phyloP scores from a whole-genome alignment of 1,284 basidiomycete genomes.

The Apiotrichum sp. region DNA sequence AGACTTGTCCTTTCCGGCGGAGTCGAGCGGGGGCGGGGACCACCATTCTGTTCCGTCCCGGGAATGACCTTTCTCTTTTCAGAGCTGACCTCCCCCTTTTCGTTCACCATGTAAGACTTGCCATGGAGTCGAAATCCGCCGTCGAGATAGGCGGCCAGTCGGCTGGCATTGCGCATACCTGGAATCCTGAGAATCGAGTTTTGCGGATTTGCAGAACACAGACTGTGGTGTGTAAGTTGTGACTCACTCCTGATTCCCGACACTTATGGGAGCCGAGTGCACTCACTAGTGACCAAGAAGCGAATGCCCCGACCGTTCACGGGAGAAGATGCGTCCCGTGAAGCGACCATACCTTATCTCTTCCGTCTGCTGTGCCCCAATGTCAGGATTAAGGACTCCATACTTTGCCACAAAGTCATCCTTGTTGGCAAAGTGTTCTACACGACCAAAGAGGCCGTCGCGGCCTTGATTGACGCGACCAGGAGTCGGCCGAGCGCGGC shows the following conservation, averaged over 20 bases:
- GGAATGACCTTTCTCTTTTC: too few species aligned
- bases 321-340: background rate
- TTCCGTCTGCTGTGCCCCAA: background rate
- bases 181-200: background rate
- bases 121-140: background rate
- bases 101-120: background rate
- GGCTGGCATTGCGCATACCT: background rate
- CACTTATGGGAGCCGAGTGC: background rate
- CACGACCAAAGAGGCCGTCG: constrained; percentile 11
- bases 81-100: too few species aligned
- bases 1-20: too few species aligned
- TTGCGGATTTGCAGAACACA: background rate
- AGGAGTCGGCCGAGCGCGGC: background rate
- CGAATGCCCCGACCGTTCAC: background rate
- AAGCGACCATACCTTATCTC: background rate
- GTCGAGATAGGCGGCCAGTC: background rate
- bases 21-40: too few species aligned
- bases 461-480: background rate
- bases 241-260: background rate
- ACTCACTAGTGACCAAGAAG: background rate
- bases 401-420: background rate
- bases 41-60: too few species aligned
- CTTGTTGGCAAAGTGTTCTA: constrained; percentile 31
- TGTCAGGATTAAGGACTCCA: background rate
- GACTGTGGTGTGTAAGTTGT: too few species aligned